A percentile compares a stretch with the other conserved stretches of the same genome.
Evolutionary conservation across 2,329 filamentous ascomycete species (phyloP).

Genomic region (Aspergillus ruber): DNA sequence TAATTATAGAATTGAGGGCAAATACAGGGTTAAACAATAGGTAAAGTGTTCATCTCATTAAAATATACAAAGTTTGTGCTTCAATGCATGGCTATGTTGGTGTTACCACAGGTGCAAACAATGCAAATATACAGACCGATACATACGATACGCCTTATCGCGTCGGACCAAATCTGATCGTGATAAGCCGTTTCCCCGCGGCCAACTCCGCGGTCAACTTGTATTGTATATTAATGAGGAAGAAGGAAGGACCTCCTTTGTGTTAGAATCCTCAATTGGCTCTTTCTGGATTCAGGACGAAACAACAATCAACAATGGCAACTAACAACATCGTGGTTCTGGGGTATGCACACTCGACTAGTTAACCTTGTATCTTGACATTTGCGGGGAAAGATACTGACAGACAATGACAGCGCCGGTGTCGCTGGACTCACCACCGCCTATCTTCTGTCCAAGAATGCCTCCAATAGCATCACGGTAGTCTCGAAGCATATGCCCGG

Average conservation of each 20-base stretch:
- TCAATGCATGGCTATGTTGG: not conserved
- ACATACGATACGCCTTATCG: not conserved
- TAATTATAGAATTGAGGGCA: too few relatives aligned
- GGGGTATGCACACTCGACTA: conserved; percentile 21
- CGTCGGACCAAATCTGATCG: not conserved
- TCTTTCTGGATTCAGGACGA: too few relatives aligned
- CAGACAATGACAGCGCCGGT: conserved; percentile 47
- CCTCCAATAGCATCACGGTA: conserved; percentile 58
- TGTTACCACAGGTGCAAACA: not conserved
- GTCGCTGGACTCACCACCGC: conserved; percentile 62
- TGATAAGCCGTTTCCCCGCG: not conserved
- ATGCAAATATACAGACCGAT: not conserved
- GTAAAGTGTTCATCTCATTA: not conserved
- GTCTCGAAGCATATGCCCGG: conserved; percentile 87
- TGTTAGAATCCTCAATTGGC: not conserved
- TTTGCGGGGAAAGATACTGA: not conserved
- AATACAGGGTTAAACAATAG: not conserved
- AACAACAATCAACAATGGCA: conserved; percentile 17
- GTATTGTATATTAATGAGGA: not conserved
- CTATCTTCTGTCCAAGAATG: conserved; percentile 53
- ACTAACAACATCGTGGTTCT: conserved; percentile 34
- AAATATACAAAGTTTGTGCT: too few relatives aligned
- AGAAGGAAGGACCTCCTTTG: too few relatives aligned
- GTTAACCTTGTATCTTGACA: too few relatives aligned
- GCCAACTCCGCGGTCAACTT: not conserved